phyloP scores from a whole-genome alignment of 306 rosid genomes.

The Aeschynomene evenia region DNA sequence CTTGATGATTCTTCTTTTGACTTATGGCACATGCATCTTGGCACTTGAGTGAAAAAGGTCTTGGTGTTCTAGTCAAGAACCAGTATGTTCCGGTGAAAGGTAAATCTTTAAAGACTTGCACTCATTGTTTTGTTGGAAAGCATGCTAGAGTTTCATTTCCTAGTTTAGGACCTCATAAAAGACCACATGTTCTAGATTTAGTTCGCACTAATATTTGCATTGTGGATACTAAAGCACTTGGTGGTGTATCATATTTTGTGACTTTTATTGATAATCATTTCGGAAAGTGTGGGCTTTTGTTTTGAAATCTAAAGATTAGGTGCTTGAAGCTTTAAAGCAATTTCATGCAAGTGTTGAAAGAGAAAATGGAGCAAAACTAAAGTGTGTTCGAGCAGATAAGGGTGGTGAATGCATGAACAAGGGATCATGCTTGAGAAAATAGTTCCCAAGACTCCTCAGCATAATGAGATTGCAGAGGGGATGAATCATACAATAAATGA shows the following conservation, averaged over 20 bases:
- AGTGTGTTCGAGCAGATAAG: not conserved
- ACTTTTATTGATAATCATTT: not conserved
- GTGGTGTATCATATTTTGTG: not conserved
- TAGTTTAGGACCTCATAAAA: not conserved
- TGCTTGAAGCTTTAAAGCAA: not conserved
- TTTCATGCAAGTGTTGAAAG: not conserved
- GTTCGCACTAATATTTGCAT: not conserved
- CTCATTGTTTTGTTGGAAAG: not conserved
- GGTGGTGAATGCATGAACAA: not conserved
- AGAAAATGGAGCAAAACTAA: not conserved
- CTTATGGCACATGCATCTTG: not conserved
- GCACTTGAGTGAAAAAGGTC: no score
- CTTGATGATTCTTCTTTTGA: not conserved
- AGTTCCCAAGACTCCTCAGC: not conserved
- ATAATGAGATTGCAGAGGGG: not conserved
- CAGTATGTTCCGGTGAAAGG: not conserved
- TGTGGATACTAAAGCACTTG: not conserved
- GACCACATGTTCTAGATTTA: not conserved
- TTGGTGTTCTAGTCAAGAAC: no score
- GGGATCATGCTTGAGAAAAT: not conserved
- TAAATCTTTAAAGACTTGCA: not conserved
- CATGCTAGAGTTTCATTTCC: not conserved
- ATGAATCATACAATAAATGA: not conserved
- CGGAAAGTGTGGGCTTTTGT: not conserved
- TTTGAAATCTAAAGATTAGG: not conserved